Percentiles rank a stretch among this genome's conserved stretches.
Evolutionary conservation across 1,284 basidiomycete species (phyloP).

Genomic region (Ganoderma sinense): DNA sequence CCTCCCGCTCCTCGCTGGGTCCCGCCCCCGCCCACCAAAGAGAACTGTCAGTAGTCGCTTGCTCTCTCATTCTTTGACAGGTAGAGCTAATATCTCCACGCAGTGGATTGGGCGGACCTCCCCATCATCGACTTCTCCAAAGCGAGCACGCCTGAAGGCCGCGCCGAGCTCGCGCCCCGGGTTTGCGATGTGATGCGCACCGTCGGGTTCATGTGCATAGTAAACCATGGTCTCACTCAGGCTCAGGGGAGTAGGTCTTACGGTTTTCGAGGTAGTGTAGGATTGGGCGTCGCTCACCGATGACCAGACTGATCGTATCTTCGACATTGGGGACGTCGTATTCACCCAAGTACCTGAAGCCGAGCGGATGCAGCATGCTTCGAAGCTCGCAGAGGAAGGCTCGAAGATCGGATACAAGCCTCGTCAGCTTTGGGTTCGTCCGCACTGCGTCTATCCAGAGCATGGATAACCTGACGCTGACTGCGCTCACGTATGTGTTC

Average conservation of each 20-base stretch:
- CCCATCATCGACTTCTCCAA: conserved; percentile 68
- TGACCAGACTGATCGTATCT: conserved; percentile 51
- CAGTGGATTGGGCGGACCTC: conserved; percentile 74
- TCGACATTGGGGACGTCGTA: conserved; percentile 65
- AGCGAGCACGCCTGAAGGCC: conserved; percentile 52
- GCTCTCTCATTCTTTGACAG: not conserved
- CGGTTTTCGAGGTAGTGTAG: not conserved
- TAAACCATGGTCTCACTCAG: conserved; percentile 61
- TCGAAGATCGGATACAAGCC: conserved; percentile 61
- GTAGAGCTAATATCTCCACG: not conserved
- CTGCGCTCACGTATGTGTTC: not conserved
- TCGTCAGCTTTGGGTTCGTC: conserved; percentile 50
- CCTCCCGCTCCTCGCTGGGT: conserved; percentile 42
- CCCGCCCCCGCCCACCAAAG: conserved; percentile 42
- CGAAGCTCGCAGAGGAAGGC: conserved; percentile 50
- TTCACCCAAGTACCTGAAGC: conserved; percentile 55
- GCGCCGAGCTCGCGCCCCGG: conserved; percentile 52
- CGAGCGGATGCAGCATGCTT: conserved; percentile 60
- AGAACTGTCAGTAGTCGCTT: conserved; percentile 39
- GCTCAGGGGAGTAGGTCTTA: conserved; percentile 46
- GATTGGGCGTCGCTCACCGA: not conserved
- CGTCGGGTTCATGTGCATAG: conserved; percentile 68
- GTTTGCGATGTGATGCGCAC: conserved; percentile 63
- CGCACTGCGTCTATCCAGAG: conserved; percentile 39
- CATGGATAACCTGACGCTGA: not conserved